Evolutionary conservation across 1,139 yeast genomes (phyloP), one percentile per base, ranked within the genome.

Genomic region (Blastobotrys elegans): DNA sequence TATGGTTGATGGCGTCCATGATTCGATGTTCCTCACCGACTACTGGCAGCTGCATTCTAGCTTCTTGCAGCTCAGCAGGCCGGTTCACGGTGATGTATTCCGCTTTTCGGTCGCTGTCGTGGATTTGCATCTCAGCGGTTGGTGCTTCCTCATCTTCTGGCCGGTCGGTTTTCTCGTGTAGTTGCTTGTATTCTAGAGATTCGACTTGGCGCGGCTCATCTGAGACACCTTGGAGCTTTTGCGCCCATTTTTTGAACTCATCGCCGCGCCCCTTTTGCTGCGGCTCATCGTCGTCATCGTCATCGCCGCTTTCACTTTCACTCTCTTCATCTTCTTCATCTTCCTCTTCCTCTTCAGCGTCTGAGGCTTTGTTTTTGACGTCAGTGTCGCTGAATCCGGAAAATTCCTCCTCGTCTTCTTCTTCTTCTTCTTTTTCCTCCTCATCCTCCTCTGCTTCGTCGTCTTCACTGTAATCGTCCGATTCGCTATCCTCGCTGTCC

Each of bases 1-100:
- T 87, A 61, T 92, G 94, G 61, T 86, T 87, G 44, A 94, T 77
- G 1, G 97, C 96, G 64, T 94, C 99, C 97, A 94, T 89, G 44
- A 94, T 86, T 49, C 80, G 73, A 61, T 88, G 96, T 61, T 94
- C 99, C 65, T 89, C 96, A 7, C 84, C 83, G 54, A 79, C 87
- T 0, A 92, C 97, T 0, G 99, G 99, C 20, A 94, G 72, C 46
- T 80, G 75, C 62, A 81, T 69, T 55, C 98, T 74, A 37, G 74
- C 74, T 34, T 70, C 65, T 60, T 88, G 95, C 20, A 90, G 77
- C 31, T 76, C 81, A 0, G 75, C 78, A 0, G 79, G 58, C 56
- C 98, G 75, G 7, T 73, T 71, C 0, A 92, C 84, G 16, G 78
- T 72, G 11, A 89, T 92, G 52, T 70, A 85, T 50, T 77, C 78